Evolutionary conservation across 495 filamentous ascomycete species (phyloP).

Genomic region (Aspergillus panamensis): DNA sequence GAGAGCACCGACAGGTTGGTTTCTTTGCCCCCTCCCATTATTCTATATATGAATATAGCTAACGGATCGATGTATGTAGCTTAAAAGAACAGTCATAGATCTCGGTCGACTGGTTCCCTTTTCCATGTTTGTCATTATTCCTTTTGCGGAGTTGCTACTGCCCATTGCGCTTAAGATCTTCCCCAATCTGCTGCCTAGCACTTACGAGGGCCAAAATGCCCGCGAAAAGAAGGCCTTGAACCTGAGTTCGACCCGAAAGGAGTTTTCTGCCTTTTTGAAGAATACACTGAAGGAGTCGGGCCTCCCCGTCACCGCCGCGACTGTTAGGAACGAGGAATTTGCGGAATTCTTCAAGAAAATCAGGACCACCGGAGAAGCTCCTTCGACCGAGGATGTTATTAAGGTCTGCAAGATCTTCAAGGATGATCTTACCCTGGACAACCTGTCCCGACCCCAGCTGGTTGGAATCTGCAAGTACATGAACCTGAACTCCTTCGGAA

Average conservation of each 20-base stretch:
- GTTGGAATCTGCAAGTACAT: constrained; percentile 98
- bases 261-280: constrained; percentile 88
- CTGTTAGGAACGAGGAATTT: constrained; percentile 90
- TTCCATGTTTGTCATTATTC: constrained; percentile 94
- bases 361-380: constrained; percentile 83
- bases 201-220: constrained; percentile 86
- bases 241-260: constrained; percentile 82
- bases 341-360: constrained; percentile 98
- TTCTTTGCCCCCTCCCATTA: neutral
- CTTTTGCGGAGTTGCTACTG: constrained; percentile 92
- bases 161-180: constrained; percentile 91
- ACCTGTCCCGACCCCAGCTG: constrained; percentile 89
- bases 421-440: constrained; percentile 96
- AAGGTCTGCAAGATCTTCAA: constrained; percentile 99
- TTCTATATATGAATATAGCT: neutral
- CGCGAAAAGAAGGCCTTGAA: constrained; percentile 83
- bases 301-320: constrained; percentile 78
- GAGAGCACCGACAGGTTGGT: constrained; percentile 79
- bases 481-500: constrained; percentile 95
- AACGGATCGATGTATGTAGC: constrained; percentile 35
- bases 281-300: constrained; percentile 90
- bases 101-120: constrained; percentile 91
- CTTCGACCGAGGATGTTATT: constrained; percentile 87
- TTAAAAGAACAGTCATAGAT: constrained; percentile 90
- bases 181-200: constrained; percentile 94